Evolutionary conservation across 176 grass and related monocot species (phyloP).

Genomic region (Dactylis glomerata): DNA sequence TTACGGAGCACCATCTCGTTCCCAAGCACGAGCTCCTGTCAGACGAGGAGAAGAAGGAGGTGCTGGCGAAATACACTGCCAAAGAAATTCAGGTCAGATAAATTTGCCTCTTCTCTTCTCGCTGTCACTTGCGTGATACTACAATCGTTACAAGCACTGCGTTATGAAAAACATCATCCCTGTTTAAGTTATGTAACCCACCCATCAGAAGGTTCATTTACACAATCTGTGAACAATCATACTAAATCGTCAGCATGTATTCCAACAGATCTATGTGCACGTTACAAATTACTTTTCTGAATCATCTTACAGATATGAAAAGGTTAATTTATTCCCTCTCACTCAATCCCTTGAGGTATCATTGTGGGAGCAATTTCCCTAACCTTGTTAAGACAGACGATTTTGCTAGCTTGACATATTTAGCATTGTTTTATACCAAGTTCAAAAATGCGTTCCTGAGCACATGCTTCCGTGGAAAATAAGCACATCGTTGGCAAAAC

Average conservation of each 20-base stretch:
- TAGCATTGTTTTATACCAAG: background rate
- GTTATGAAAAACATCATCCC: background rate
- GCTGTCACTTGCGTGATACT: background rate
- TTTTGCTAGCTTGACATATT: background rate
- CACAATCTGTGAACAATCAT: background rate
- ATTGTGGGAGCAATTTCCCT: background rate
- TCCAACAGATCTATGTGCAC: background rate
- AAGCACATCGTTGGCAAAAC: too few species aligned
- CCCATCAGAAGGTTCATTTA: background rate
- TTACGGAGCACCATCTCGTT: slow-evolving; percentile 71
- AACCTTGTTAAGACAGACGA: background rate
- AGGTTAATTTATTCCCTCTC: background rate
- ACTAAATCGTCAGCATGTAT: background rate
- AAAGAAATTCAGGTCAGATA: slow-evolving; percentile 82
- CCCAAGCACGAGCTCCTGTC: slow-evolving; percentile 68
- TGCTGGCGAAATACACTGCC: slow-evolving; percentile 70
- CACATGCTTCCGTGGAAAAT: too few species aligned
- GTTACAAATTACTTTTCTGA: background rate
- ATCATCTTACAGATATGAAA: background rate
- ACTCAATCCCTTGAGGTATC: background rate
- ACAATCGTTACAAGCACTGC: background rate
- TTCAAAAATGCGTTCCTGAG: too few species aligned
- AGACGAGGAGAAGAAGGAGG: slow-evolving; percentile 52
- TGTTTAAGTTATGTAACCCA: background rate
- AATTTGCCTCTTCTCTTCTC: slow-evolving; percentile 7